A percentile compares a stretch with the other conserved stretches of the same genome.
phyloP scores from a whole-genome alignment of 1,284 basidiomycete species.

The Fistulina hepatica region DNA sequence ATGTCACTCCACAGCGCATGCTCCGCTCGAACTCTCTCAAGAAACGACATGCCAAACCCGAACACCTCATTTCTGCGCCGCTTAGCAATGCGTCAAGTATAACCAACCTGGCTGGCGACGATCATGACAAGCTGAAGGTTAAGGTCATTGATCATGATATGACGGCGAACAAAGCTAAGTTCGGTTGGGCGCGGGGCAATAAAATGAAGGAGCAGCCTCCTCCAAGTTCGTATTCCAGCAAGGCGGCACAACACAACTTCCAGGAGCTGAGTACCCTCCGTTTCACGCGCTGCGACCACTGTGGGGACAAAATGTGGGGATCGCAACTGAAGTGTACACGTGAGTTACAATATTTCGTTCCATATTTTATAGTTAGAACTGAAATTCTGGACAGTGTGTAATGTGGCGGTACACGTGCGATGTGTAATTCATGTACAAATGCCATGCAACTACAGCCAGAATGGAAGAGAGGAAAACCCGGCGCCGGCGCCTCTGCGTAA shows the following conservation, averaged over 20 bases:
- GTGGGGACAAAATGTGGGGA: conserved; percentile 98
- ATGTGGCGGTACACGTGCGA: conserved; percentile 63
- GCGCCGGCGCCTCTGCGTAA: conserved; percentile 38
- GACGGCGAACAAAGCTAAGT: conserved; percentile 38
- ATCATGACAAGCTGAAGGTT: conserved; percentile 21
- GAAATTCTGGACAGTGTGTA: conserved; percentile 40
- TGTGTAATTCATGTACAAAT: conserved; percentile 53
- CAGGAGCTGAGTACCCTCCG: conserved; percentile 83
- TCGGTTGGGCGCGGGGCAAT: not conserved
- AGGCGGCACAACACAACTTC: conserved; percentile 64
- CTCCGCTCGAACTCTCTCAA: conserved; percentile 17
- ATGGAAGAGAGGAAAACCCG: conserved; percentile 28
- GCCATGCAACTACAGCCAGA: conserved; percentile 42
- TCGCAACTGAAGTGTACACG: conserved; percentile 83
- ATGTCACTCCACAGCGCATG: conserved; percentile 13
- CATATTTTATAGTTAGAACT: no score
- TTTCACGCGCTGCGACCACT: conserved; percentile 89
- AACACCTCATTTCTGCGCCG: conserved; percentile 19
- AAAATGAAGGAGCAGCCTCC: conserved; percentile 10
- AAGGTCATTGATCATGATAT: conserved; percentile 27
- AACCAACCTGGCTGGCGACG: conserved; percentile 27
- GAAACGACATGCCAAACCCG: conserved; percentile 15
- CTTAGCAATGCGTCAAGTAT: no score
- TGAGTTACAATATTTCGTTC: conserved; percentile 29
- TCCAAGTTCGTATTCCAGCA: conserved; percentile 28